A percentile compares a stretch with the other conserved stretches of the same genome.
Conservation (phyloP, 805 yeast species). For the Schwanniomyces sp. region DNA sequence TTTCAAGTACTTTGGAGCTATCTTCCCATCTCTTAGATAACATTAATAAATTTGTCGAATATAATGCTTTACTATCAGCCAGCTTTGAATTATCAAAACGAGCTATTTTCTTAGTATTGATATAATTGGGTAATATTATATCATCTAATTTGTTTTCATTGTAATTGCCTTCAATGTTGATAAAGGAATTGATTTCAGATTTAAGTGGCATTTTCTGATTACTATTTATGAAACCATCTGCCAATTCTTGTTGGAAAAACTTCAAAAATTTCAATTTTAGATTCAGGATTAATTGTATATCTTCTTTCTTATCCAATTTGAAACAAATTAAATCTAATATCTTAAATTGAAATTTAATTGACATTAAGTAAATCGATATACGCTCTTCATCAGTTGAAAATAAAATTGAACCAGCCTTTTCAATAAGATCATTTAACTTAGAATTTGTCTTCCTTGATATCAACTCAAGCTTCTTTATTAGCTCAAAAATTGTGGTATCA, state of each 20-base stretch:
- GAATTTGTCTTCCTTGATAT: constrained; percentile 11
- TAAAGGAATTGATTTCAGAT: constrained; percentile 11
- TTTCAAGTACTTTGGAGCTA: not conserved
- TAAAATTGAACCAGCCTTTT: constrained; percentile 23
- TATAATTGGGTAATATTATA: constrained; percentile 36
- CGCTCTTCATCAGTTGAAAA: constrained; percentile 34
- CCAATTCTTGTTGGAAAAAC: constrained; percentile 14
- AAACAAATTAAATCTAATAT: constrained; percentile 16
- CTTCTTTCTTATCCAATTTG: not conserved
- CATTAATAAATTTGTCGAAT: constrained; percentile 13
- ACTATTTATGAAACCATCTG: constrained; percentile 10
- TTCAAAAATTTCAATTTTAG: constrained; percentile 9
- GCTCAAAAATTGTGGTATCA: not conserved
- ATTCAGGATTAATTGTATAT: constrained; percentile 1
- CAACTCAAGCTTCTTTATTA: constrained; percentile 6
- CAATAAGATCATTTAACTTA: constrained; percentile 27
- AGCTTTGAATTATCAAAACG: constrained; percentile 6
- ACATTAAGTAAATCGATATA: constrained; percentile 20
- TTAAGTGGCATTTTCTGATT: constrained; percentile 1
- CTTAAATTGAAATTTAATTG: constrained; percentile 30
- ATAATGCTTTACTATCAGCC: constrained; percentile 4
- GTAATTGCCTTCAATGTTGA: not conserved
- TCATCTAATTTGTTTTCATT: constrained; percentile 27
- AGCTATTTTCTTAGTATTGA: constrained; percentile 30
- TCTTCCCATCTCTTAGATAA: constrained; percentile 11